Evolutionary conservation across 1,284 basidiomycete species (phyloP).

Genomic region (Pseudozyma thailandica): DNA sequence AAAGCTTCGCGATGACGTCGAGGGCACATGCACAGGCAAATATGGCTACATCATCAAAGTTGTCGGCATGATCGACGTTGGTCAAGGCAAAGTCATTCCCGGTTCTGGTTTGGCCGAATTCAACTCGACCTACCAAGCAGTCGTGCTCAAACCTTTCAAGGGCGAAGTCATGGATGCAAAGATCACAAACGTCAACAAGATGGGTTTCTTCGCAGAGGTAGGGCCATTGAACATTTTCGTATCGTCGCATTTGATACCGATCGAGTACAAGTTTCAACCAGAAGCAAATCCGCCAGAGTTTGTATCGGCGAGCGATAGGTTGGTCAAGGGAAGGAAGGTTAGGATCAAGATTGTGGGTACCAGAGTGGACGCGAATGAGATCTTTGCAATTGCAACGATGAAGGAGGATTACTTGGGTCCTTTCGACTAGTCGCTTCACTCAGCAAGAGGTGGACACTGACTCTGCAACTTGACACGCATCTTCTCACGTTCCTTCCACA

Average conservation of each 20-base stretch:
- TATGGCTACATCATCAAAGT: conserved; percentile 95
- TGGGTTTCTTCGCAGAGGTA: conserved; percentile 97
- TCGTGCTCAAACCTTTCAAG: conserved; percentile 76
- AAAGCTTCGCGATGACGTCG: conserved; percentile 94
- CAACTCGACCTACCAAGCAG: conserved; percentile 64
- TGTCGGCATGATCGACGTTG: conserved; percentile 72
- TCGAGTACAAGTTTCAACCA: conserved; percentile 72
- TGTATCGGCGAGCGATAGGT: conserved; percentile 52
- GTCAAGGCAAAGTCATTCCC: conserved; percentile 78
- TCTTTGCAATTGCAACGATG: conserved; percentile 70
- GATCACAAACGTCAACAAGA: conserved; percentile 97
- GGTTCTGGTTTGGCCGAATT: conserved; percentile 95
- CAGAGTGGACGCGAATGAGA: conserved; percentile 95
- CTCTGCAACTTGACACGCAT: background rate
- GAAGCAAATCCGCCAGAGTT: conserved; percentile 67
- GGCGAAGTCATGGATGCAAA: conserved; percentile 97
- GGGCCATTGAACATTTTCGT: conserved; percentile 76
- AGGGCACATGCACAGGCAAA: conserved; percentile 94
- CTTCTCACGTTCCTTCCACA: no score
- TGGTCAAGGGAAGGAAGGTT: conserved; percentile 88
- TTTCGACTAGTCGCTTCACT: conserved; percentile 54
- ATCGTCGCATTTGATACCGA: conserved; percentile 82
- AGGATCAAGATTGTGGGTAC: conserved; percentile 96
- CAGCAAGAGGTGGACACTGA: no score
- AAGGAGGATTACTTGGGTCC: conserved; percentile 66